Evolutionary conservation across 148 eudicot genomes (phyloP).

Genomic region (Cornus florida): DNA sequence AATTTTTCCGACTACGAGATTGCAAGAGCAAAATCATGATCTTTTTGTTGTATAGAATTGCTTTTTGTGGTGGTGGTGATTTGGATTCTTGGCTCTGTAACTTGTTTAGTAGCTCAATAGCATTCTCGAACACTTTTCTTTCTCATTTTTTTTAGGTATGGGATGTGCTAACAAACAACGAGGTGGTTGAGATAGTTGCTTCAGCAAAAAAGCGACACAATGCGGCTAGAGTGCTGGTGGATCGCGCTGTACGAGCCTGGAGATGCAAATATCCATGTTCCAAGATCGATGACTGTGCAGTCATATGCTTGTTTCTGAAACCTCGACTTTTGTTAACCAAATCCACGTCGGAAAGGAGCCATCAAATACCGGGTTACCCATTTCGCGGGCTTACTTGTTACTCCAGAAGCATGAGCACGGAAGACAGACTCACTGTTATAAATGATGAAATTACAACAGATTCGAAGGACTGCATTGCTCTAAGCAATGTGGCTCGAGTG

Average conservation of each 20-base stretch:
- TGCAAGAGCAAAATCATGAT: no score
- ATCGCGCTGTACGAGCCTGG: slow-evolving; percentile 72
- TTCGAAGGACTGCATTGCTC: background rate
- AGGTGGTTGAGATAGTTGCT: slow-evolving; percentile 63
- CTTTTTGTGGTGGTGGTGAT: background rate
- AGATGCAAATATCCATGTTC: slow-evolving; percentile 61
- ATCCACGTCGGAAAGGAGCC: slow-evolving; percentile 39
- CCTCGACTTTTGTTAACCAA: slow-evolving; percentile 35
- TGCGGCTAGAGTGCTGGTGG: slow-evolving; percentile 67
- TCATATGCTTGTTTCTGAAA: slow-evolving; percentile 57
- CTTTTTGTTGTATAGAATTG: background rate
- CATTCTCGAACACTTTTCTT: background rate
- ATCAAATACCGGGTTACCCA: slow-evolving; percentile 17
- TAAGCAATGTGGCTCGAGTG: background rate
- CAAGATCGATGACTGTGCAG: slow-evolving; percentile 71
- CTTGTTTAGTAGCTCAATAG: no score
- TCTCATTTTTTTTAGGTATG: slow-evolving; percentile 47
- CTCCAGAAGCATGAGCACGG: slow-evolving; percentile 10
- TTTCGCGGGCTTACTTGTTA: background rate
- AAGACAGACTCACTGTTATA: slow-evolving; percentile 34
- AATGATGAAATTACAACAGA: slow-evolving; percentile 2
- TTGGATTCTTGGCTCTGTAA: no score
- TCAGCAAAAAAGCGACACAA: slow-evolving; percentile 59
- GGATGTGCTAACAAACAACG: slow-evolving; percentile 84
- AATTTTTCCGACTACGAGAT: no score